Base-by-base conservation (phyloP, 345 rosid genomes). In the Schrenkiella parvula region DNA sequence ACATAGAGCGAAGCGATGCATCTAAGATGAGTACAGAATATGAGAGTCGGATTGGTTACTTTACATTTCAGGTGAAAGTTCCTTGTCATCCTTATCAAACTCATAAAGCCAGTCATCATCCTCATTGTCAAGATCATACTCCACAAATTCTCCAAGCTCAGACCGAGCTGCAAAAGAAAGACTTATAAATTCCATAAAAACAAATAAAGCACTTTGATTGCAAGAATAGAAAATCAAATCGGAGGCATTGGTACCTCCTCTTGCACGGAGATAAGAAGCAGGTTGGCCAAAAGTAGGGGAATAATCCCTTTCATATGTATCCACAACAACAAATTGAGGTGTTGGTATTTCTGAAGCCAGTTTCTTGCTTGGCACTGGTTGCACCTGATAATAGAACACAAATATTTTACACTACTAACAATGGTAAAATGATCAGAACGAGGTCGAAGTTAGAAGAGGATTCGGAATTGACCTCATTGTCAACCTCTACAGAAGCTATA, bases 91-190 rank as follows among this genome's bases (percentile, higher is more conserved):
- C 47, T 71, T 81, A 72, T 86, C 86, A 72, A 74, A 85, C 25
- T 85, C 88, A 12, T 76, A 70, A 81, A 95, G 91, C 98, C 99
- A 95, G 70, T 88, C 97, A 78, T 91, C 99, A 78, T 95, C 99
- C 72, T 95, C 99, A 74, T 95, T 95, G 78, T 92, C 99, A 61
- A 95, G 78, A 83, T 95, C 98, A 74, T 92, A 95, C 83, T 95
- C 99, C 62, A 95, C 88, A 84, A 95, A 95, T 23, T 95, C 98
- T 42, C 97, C 99, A 79, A 95, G 82, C 87, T 92, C 99, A 25
- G 99, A 90, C 74, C 99, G 83, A 61, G 96, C 99, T 92, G 80
- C 83, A 80, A 69, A 78, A 52, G 5, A 3, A n/a, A 37, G 10
- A 56, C 46, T 17, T 53, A 64, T n/a, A 55, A 2, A n/a, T 35